Conservation (phyloP, 2,329 filamentous ascomycete genomes). For the Chrysoporthe cubensis region DNA sequence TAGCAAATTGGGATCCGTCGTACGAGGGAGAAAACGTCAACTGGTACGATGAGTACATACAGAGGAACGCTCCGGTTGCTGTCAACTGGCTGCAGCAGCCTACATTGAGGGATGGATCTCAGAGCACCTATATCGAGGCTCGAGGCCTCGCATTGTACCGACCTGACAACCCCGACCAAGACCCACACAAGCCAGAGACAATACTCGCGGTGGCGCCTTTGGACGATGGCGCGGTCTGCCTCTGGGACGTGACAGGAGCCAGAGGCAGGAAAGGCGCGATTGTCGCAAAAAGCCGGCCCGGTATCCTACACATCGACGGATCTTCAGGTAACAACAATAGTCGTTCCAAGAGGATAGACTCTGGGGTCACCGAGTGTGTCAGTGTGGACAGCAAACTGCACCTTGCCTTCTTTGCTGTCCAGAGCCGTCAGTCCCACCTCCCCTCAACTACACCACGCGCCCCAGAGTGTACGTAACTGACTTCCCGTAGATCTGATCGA, state of each 20-base stretch:
- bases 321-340: slow-evolving; percentile 48
- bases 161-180: slow-evolving; percentile 53
- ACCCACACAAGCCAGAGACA: slow-evolving; percentile 48
- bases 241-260: slow-evolving; percentile 76
- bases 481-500: slow-evolving; percentile 67
- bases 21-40: slow-evolving; percentile 72
- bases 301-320: slow-evolving; percentile 66
- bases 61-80: slow-evolving; percentile 74
- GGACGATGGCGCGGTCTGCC: slow-evolving; percentile 83
- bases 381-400: slow-evolving; percentile 71
- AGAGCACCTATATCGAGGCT: slow-evolving; percentile 62
- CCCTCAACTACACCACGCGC: neutral
- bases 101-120: slow-evolving; percentile 44
- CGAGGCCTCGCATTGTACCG: slow-evolving; percentile 74
- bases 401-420: slow-evolving; percentile 79
- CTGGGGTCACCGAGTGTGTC: slow-evolving; percentile 78
- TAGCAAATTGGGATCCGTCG: slow-evolving; percentile 83
- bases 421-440: slow-evolving; percentile 58
- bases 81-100: slow-evolving; percentile 78
- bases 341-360: slow-evolving; percentile 69
- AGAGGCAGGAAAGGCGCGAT: slow-evolving; percentile 62
- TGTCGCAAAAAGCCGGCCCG: slow-evolving; percentile 66
- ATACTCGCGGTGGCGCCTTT: slow-evolving; percentile 73
- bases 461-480: slow-evolving; percentile 24
- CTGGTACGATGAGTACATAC: slow-evolving; percentile 90